Evolutionary conservation across 164 flowering plant genomes (phyloP).

Genomic region (Houttuynia cordata): DNA sequence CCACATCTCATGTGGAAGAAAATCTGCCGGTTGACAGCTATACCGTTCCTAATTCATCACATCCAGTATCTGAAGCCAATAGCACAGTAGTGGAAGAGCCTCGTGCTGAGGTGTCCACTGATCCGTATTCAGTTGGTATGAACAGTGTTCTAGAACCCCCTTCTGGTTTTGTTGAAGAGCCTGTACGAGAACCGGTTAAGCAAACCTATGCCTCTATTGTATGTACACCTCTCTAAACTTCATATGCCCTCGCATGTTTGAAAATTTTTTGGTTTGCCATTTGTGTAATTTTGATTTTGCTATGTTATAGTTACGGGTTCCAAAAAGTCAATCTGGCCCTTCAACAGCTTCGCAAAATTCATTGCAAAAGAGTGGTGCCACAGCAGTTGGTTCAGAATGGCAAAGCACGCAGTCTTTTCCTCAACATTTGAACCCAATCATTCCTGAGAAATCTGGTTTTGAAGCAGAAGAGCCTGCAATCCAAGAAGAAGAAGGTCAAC

Average conservation of each 20-base stretch:
- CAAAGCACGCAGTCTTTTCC: constrained; percentile 24
- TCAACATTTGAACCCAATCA: constrained; percentile 24
- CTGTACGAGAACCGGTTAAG: constrained; percentile 61
- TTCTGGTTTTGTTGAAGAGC: constrained; percentile 45
- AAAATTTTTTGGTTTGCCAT: neutral
- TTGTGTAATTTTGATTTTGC: neutral
- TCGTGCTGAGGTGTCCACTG: constrained; percentile 31
- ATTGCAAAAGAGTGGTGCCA: constrained; percentile 22
- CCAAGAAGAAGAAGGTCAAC: constrained; percentile 46
- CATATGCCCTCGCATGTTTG: neutral
- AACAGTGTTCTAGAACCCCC: constrained; percentile 28
- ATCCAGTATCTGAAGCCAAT: constrained; percentile 26
- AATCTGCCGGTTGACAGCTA: constrained; percentile 38
- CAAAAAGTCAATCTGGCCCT: constrained; percentile 46
- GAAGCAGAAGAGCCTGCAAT: constrained; percentile 36
- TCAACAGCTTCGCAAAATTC: constrained; percentile 25
- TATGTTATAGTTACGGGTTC: constrained; percentile 43
- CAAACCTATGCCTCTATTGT: constrained; percentile 95
- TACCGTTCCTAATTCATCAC: constrained; percentile 39
- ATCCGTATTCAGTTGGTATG: constrained; percentile 26
- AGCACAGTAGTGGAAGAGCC: constrained; percentile 32
- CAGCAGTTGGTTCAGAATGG: constrained; percentile 41
- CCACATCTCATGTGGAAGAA: constrained; percentile 40
- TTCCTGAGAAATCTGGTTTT: constrained; percentile 23
- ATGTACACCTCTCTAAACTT: constrained; percentile 14